phyloP scores from a whole-genome alignment of 805 yeast species.

The Schwanniomyces occidentalis region DNA sequence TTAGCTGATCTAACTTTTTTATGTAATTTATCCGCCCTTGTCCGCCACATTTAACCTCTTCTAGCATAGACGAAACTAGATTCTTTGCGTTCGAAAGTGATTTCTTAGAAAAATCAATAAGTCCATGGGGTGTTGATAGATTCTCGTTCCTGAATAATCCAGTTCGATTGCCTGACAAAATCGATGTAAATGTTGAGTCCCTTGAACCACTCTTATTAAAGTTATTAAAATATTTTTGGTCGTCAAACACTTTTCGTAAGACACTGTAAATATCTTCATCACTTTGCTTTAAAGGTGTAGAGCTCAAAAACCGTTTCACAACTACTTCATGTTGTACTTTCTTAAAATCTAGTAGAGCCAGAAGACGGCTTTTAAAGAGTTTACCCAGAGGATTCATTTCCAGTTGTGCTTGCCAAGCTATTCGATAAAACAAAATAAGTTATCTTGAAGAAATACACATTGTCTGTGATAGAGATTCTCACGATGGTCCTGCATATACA shows the following conservation, averaged over 20 bases:
- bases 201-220: conserved; percentile 38
- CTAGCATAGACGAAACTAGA: conserved; percentile 57
- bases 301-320: no score
- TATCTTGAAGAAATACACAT: no score
- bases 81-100: conserved; percentile 67
- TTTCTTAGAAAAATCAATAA: conserved; percentile 61
- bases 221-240: conserved; percentile 53
- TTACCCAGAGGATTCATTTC: no score
- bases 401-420: no score
- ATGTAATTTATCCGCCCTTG: conserved; percentile 52
- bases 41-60: conserved; percentile 35
- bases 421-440: no score
- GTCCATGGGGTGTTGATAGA: conserved; percentile 68
- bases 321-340: no score
- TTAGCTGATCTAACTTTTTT: conserved; percentile 72
- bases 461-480: no score
- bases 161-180: conserved; percentile 17
- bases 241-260: conserved; percentile 64
- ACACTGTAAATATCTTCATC: no score
- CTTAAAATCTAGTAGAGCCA: no score
- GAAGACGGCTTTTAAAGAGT: no score
- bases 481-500: no score
- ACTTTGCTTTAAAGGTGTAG: no score
- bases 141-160: conserved; percentile 80
- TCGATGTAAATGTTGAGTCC: conserved; percentile 6